Evolutionary conservation across 2,329 filamentous ascomycete species (phyloP).

Genomic region (Tolypocladium album): DNA sequence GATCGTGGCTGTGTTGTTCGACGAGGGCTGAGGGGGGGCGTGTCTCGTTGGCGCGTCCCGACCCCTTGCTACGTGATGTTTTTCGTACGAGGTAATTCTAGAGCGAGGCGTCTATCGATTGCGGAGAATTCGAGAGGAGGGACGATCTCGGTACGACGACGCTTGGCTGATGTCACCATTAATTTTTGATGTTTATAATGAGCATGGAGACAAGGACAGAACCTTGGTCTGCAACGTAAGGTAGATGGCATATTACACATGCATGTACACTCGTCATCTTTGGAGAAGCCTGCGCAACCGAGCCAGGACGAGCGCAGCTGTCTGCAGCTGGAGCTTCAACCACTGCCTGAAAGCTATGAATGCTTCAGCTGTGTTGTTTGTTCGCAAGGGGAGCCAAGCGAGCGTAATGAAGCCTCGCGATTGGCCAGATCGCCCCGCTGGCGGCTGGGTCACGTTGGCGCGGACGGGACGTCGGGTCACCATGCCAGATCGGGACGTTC

Average conservation of each 20-base stretch:
- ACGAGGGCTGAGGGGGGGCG: slow-evolving; percentile 14
- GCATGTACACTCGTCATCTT: too few relatives aligned
- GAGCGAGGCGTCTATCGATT: neutral
- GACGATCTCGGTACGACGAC: neutral
- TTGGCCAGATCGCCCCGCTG: neutral
- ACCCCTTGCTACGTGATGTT: neutral
- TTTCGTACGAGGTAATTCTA: neutral
- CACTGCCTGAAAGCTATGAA: neutral
- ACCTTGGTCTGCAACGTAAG: too few relatives aligned
- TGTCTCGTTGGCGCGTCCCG: neutral
- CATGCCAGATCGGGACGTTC: slow-evolving; percentile 1
- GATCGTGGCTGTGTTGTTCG: slow-evolving; percentile 54
- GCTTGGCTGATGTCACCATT: neutral
- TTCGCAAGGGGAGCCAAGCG: too few relatives aligned
- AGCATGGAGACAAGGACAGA: neutral
- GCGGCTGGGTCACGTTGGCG: neutral
- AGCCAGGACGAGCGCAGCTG: too few relatives aligned
- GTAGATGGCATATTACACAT: too few relatives aligned
- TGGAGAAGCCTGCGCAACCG: too few relatives aligned
- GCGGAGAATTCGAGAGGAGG: neutral
- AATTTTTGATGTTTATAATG: neutral
- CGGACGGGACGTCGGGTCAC: neutral
- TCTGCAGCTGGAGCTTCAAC: neutral
- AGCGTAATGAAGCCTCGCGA: neutral
- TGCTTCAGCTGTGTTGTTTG: neutral